Evolutionary conservation across 306 rosid species (phyloP).

Genomic region (Quercus variabilis): DNA sequence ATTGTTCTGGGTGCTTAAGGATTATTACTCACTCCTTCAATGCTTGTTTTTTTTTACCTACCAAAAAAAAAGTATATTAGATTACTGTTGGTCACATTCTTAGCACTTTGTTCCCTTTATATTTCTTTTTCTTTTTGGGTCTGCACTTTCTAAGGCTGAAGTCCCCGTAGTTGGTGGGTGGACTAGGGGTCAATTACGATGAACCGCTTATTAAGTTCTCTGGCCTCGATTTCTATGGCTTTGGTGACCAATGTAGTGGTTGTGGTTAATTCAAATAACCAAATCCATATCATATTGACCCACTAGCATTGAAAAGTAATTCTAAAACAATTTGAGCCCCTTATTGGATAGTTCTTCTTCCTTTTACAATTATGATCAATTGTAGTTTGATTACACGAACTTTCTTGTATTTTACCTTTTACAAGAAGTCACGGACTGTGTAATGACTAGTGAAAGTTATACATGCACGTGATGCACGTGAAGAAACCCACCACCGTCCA

Average conservation of each 20-base stretch:
- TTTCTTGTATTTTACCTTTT: no score
- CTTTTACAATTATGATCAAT: background rate
- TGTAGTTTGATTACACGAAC: no score
- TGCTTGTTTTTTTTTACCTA: no score
- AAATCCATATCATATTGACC: background rate
- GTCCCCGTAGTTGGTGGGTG: background rate
- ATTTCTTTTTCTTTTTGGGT: background rate
- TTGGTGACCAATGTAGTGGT: background rate
- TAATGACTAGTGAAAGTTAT: no score
- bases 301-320: background rate
- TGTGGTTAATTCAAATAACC: background rate
- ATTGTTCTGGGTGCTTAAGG: rapidly evolving
- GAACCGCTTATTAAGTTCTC: background rate
- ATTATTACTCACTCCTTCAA: no score
- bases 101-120: background rate
- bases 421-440: no score
- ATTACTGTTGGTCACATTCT: background rate
- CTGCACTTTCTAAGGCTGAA: background rate
- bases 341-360: background rate
- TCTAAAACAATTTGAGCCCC: background rate
- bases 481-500: background rate
- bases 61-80: no score
- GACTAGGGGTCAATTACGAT: background rate
- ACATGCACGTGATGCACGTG: no score
- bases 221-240: background rate